Conservation (phyloP, 306 rosid species). For the Castanospermum australe region DNA sequence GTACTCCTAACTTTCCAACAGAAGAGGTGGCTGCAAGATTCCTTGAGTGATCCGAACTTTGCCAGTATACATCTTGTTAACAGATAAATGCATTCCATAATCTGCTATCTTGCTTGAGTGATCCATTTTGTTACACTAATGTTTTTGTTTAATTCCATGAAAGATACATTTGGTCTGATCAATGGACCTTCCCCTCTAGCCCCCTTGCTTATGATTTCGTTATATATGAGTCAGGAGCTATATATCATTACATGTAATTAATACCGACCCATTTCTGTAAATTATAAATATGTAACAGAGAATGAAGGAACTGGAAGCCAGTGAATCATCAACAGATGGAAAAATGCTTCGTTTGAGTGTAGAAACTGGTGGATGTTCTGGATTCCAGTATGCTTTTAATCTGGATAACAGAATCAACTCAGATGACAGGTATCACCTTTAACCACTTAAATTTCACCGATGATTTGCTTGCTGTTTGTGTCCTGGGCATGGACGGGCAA, state of each 20-base stretch:
- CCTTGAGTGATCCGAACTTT: too few relatives aligned
- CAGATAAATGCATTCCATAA: background rate
- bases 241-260: background rate
- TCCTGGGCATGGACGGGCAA: background rate
- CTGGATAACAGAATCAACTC: slow-evolving; percentile 64
- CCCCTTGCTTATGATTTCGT: background rate
- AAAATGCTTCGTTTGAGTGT: slow-evolving; percentile 85
- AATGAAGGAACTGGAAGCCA: slow-evolving; percentile 69
- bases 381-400: slow-evolving; percentile 91
- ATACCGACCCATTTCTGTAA: slow-evolving; percentile 2
- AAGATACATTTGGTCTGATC: background rate
- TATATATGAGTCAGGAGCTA: background rate
- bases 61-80: background rate
- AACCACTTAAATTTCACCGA: background rate
- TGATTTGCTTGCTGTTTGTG: background rate
- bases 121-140: background rate
- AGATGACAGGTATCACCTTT: slow-evolving; percentile 66
- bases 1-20: background rate
- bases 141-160: background rate
- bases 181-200: background rate
- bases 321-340: slow-evolving; percentile 42
- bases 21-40: background rate
- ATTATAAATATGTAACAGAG: slow-evolving; percentile 45
- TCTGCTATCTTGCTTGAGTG: background rate
- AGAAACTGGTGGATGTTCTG: slow-evolving; percentile 98